A percentile compares a stretch with the other conserved stretches of the same genome.
Evolutionary conservation across 1,284 basidiomycete genomes (phyloP).

Genomic region (Porogramme epimiltina): DNA sequence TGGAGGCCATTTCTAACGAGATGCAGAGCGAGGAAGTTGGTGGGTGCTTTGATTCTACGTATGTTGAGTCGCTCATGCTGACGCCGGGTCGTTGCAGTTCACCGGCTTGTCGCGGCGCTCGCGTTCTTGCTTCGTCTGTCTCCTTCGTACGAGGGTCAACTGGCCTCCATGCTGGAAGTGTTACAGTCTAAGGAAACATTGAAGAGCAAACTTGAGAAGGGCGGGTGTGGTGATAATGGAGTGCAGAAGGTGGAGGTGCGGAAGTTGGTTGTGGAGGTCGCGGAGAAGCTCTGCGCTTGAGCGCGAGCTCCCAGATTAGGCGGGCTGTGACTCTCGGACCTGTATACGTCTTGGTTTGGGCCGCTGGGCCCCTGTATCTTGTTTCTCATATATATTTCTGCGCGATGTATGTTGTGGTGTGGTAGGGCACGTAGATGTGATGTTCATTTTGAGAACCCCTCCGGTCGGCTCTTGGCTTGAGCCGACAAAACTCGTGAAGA

Average conservation of each 20-base stretch:
- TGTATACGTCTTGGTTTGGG: not conserved
- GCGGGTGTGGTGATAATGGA: conserved; percentile 50
- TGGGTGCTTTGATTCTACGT: conserved; percentile 47
- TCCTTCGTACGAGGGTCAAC: conserved; percentile 56
- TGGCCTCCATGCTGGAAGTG: conserved; percentile 67
- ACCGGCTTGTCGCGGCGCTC: conserved; percentile 77
- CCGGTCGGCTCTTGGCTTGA: conserved; percentile 4
- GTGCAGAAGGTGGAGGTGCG: conserved; percentile 65
- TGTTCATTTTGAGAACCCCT: too few relatives aligned
- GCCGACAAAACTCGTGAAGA: conserved; percentile 17
- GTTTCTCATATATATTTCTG: not conserved
- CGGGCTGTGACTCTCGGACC: not conserved
- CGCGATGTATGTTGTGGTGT: too few relatives aligned
- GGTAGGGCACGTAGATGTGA: too few relatives aligned
- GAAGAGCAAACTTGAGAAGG: conserved; percentile 50
- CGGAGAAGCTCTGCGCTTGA: conserved; percentile 43
- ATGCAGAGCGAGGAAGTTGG: conserved; percentile 76
- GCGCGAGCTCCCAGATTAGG: not conserved
- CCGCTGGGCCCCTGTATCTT: too few relatives aligned
- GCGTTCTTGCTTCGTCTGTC: conserved; percentile 75
- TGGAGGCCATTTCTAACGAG: conserved; percentile 76
- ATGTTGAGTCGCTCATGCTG: not conserved
- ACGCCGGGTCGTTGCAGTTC: conserved; percentile 42
- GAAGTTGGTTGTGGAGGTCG: conserved; percentile 69
- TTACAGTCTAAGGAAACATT: conserved; percentile 61